These are phyloP conservation scores for Rosa chinensis DNA, from an alignment of 306 rosid species.

Conservation along the genomic window DNA sequence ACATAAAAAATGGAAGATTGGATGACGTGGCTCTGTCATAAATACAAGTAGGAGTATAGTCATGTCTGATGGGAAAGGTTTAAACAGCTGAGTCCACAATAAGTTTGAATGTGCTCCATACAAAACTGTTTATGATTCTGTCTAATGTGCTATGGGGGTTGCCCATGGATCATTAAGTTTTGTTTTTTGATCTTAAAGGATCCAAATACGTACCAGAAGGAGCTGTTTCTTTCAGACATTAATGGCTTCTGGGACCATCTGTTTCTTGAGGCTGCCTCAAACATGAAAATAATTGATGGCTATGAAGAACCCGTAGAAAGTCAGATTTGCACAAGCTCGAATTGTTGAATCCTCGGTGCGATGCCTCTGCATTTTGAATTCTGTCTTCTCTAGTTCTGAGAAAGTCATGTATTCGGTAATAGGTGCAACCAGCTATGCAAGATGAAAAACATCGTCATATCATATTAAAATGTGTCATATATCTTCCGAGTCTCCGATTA, in stretches of 20 bases:
- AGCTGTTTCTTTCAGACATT: not conserved
- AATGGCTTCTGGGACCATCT: conserved; percentile 4
- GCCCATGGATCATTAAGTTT: not conserved
- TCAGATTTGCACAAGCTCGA: not conserved
- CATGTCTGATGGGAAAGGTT: not conserved
- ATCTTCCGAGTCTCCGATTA: not conserved
- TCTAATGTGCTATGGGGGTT: not conserved
- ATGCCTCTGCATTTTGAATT: not conserved
- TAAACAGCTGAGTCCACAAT: not conserved
- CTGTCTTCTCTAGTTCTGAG: not conserved
- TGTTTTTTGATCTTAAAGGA: not conserved
- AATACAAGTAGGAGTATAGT: not conserved
- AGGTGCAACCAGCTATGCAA: not conserved
- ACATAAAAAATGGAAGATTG: not conserved
- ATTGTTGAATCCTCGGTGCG: not conserved
- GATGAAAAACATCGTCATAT: not conserved
- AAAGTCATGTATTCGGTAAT: not conserved
- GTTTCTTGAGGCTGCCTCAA: not conserved
- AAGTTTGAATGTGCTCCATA: not conserved
- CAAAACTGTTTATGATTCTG: not conserved
- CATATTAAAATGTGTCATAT: not conserved
- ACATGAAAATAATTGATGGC: not conserved
- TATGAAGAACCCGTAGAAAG: not conserved
- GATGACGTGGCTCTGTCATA: not conserved
- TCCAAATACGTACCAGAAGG: not conserved